A percentile compares a stretch with the other conserved stretches of the same genome.
phyloP scores from a whole-genome alignment of 306 rosid genomes.

The Potentilla sterilis region DNA sequence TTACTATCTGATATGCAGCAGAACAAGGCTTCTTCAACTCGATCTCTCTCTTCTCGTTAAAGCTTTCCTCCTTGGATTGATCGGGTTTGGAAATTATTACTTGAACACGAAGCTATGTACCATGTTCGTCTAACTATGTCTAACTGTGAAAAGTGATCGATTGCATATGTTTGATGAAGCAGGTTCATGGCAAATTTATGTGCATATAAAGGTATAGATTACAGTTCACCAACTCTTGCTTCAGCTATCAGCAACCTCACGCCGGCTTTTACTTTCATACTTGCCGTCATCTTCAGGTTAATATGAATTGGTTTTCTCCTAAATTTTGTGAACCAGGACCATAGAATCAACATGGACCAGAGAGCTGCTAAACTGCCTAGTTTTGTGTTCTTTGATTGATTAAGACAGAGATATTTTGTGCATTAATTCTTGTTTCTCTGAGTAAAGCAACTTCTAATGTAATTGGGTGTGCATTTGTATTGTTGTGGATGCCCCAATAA shows the following conservation, averaged over 20 bases:
- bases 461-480: background rate
- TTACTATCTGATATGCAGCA: constrained; percentile 8
- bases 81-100: constrained; percentile 37
- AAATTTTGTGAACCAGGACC: background rate
- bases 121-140: background rate
- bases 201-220: constrained; percentile 47
- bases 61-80: constrained; percentile 41
- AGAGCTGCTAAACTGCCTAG: background rate
- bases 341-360: background rate
- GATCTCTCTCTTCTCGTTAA: constrained; percentile 23
- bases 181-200: constrained; percentile 34
- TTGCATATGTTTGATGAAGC: constrained; percentile 6
- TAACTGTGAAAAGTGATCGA: background rate
- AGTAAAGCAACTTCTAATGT: constrained; percentile 11
- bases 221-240: constrained; percentile 50
- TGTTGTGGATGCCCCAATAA: background rate
- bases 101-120: background rate
- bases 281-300: constrained; percentile 59
- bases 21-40: constrained; percentile 46
- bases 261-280: constrained; percentile 54
- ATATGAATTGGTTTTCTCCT: background rate
- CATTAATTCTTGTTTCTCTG: background rate
- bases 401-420: background rate
- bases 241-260: constrained; percentile 44
- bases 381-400: background rate